phyloP scores from a whole-genome alignment of 768 basidiomycete genomes.

The Candolleomyces eurysporus region DNA sequence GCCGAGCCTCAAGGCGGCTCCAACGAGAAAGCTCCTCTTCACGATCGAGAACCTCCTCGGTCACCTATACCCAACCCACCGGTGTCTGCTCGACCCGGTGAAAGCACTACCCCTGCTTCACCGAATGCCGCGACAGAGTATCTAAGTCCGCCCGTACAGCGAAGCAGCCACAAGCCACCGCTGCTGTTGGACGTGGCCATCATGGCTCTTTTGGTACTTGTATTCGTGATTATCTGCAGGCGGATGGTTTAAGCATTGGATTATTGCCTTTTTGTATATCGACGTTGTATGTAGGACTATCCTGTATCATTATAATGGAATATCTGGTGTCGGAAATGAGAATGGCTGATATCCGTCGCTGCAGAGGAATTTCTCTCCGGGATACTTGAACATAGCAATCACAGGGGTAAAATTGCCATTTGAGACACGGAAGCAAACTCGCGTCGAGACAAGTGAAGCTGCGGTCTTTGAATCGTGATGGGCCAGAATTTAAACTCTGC shows the following conservation, averaged over 20 bases:
- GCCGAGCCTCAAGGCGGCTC: not conserved
- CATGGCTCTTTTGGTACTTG: slow-evolving; percentile 65
- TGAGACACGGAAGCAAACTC: slow-evolving; percentile 2
- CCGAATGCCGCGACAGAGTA: not conserved
- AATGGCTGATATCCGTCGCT: no score
- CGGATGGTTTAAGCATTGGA: slow-evolving; percentile 41
- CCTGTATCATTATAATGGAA: not conserved
- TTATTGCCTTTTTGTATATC: not conserved
- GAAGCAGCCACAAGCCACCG: slow-evolving; percentile 44
- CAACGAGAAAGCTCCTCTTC: not conserved
- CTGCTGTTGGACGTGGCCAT: slow-evolving; percentile 73
- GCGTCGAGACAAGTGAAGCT: slow-evolving; percentile 5
- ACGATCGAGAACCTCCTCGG: not conserved
- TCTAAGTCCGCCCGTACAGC: not conserved
- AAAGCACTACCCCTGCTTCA: not conserved
- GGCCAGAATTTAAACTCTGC: not conserved
- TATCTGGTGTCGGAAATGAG: not conserved
- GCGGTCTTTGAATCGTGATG: not conserved
- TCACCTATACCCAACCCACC: not conserved
- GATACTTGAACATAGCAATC: not conserved
- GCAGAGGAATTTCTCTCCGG: no score
- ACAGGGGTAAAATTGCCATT: not conserved
- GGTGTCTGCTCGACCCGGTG: no score
- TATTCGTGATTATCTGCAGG: slow-evolving; percentile 66
- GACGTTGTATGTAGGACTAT: not conserved